Evolutionary conservation across 169 alveolate genomes (phyloP).

Genomic region (Plasmodium billcollinsi): DNA sequence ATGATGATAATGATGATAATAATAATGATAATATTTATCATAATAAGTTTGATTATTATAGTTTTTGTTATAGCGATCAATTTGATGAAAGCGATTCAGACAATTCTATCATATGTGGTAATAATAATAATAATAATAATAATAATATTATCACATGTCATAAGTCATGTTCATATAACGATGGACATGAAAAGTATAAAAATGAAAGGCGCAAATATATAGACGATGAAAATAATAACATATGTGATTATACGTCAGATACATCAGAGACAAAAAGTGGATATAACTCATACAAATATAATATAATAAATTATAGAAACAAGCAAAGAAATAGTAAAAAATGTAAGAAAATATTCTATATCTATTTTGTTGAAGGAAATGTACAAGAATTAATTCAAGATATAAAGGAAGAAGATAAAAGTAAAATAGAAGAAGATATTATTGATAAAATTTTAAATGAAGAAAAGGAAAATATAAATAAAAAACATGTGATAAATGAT

Average conservation of each 20-base stretch:
- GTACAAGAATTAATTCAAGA: background rate
- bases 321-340: background rate
- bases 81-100: background rate
- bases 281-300: background rate
- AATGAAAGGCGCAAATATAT: background rate
- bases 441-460: too few relatives aligned
- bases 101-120: too few relatives aligned
- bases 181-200: background rate
- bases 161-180: background rate
- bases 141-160: too few relatives aligned
- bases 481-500: too few relatives aligned
- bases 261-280: conserved; percentile 5
- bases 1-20: background rate
- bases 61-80: background rate
- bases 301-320: background rate
- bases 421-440: background rate
- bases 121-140: too few relatives aligned
- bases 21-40: background rate
- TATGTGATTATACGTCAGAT: background rate
- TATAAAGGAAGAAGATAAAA: conserved; percentile 4
- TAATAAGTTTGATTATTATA: background rate
- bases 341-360: background rate
- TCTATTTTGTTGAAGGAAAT: background rate
- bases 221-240: background rate
- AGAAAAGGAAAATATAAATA: too few relatives aligned